These are phyloP conservation scores for Trichoderma aggressivum DNA, from an alignment of 2,329 filamentous ascomycete species.

Conservation along the genomic window DNA sequence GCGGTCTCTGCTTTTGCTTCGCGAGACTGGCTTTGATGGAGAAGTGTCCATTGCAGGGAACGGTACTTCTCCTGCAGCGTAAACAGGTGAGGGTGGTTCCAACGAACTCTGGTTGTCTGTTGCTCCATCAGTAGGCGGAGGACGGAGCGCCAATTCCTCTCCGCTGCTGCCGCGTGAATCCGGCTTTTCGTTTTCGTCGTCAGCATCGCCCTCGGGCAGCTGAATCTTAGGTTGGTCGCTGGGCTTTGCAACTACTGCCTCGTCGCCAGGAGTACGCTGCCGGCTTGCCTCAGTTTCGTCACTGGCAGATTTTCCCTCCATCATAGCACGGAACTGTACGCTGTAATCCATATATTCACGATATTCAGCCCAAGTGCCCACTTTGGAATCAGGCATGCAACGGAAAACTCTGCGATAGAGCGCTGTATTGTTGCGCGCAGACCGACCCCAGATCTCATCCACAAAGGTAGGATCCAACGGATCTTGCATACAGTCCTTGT, in stretches of 20 bases:
- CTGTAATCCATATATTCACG: conserved; percentile 76
- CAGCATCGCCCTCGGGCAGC: conserved; percentile 26
- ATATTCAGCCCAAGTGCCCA: conserved; percentile 90
- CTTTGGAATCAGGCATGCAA: conserved; percentile 95
- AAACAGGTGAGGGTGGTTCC: conserved; percentile 37
- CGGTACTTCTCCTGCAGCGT: conserved; percentile 41
- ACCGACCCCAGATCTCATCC: conserved; percentile 80
- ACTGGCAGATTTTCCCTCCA: conserved; percentile 51
- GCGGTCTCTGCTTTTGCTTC: conserved; percentile 44
- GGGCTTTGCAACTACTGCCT: conserved; percentile 35
- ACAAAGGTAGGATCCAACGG: conserved; percentile 80
- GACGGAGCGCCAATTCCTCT: conserved; percentile 5
- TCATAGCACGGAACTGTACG: conserved; percentile 69
- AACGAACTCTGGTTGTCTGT: conserved; percentile 25
- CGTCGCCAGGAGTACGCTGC: conserved; percentile 33
- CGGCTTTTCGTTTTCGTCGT: conserved; percentile 35
- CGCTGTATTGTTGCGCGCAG: conserved; percentile 92
- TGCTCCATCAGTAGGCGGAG: conserved; percentile 25
- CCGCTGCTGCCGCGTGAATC: conserved; percentile 2
- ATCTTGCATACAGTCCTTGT: conserved; percentile 92
- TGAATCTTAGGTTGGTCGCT: conserved; percentile 32
- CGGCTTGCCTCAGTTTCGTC: conserved; percentile 45
- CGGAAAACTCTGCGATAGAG: conserved; percentile 91
- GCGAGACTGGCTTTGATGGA: conserved; percentile 32
- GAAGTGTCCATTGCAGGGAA: conserved; percentile 48